These are phyloP conservation scores for Monilinia polystroma DNA, from an alignment of 2,329 filamentous ascomycete species.

Conservation along the genomic window DNA sequence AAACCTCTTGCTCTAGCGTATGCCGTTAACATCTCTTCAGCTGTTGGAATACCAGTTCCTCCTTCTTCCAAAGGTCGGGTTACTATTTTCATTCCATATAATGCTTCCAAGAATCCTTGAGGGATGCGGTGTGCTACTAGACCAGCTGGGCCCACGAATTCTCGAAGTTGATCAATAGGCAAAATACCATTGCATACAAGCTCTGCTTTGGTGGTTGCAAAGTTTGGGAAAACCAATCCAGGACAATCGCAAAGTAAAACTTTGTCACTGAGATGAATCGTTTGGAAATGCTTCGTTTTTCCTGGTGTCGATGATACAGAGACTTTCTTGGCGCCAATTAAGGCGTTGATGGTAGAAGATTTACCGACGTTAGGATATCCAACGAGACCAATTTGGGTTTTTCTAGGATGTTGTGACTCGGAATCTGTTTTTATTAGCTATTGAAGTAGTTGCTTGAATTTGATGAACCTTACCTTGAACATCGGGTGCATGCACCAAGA, in stretches of 20 bases:
- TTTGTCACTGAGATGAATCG: conserved; percentile 85
- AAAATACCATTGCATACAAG: conserved; percentile 93
- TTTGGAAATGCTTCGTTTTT: conserved; percentile 99
- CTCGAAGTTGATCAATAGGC: conserved; percentile 93
- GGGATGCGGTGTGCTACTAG: conserved; percentile 85
- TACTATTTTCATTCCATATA: conserved; percentile 89
- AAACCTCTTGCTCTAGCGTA: conserved; percentile 91
- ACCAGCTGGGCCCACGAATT: conserved; percentile 82
- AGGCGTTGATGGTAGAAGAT: conserved; percentile 97
- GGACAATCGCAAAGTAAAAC: conserved; percentile 97
- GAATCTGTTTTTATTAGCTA: conserved; percentile 41
- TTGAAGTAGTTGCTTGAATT: neutral
- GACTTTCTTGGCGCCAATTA: conserved; percentile 98
- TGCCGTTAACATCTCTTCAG: conserved; percentile 77
- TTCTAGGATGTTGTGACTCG: conserved; percentile 53
- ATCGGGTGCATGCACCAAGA: conserved; percentile 71
- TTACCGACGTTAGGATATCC: conserved; percentile 99
- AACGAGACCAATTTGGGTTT: conserved; percentile 88
- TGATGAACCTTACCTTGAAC: conserved; percentile 49
- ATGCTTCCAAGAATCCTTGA: conserved; percentile 81
- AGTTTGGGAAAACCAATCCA: conserved; percentile 97
- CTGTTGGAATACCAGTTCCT: conserved; percentile 81
- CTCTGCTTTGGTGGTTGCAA: conserved; percentile 93
- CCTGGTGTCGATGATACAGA: conserved; percentile 96
- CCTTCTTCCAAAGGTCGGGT: conserved; percentile 85